Base-by-base conservation (phyloP, 441 rosid genomes). In the Populus hybrid region DNA sequence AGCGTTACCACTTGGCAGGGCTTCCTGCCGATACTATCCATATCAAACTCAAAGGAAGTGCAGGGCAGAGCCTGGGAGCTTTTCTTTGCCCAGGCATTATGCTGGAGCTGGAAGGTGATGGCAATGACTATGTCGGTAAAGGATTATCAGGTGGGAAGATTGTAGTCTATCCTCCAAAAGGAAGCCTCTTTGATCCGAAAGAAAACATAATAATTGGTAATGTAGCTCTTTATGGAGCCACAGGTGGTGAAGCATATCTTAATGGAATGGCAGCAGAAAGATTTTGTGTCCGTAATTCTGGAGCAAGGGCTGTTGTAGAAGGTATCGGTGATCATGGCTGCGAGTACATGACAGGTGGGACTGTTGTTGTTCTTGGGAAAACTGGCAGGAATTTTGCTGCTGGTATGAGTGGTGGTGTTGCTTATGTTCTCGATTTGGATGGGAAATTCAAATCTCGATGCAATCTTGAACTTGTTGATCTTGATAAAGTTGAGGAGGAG, bases 281-380 rank as follows among this genome's bases (percentile, higher is more conserved):
- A 82, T 97, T 97, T 84, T 93, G 92, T 84, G 99, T 97, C 71
- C 98, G 99, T 77, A 97, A 97, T 79, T 97, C 99, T n/a, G 99
- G 99, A 75, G 99, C 93, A 24, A 93, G 76, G 80, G 98, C 99
- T 11, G 99, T 97, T 72, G 99, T 97, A 10, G 99, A 97, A 89
- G 99, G 99, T 74, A 92, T 97, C 77, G 99, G 99, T 76, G 99
- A 97, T 84, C 99, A 97, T 84, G 99, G 99, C 69, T 97, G 99
- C 24, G 99, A 97, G 85, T 97, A 97, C 86, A 97, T 97, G 99
- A 97, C 99, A 16, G 99, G 99, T 67, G 99, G 99, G 69, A 97
- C 90, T 10, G 97, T 97, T 3, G 97, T 91, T 71, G 97, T 97
- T 69, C 98, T 97, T 34, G 99, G 99, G 23, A 95, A 92, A 85